Evolutionary conservation across 306 rosid species (phyloP).

Genomic region (Gleditsia sinensis): DNA sequence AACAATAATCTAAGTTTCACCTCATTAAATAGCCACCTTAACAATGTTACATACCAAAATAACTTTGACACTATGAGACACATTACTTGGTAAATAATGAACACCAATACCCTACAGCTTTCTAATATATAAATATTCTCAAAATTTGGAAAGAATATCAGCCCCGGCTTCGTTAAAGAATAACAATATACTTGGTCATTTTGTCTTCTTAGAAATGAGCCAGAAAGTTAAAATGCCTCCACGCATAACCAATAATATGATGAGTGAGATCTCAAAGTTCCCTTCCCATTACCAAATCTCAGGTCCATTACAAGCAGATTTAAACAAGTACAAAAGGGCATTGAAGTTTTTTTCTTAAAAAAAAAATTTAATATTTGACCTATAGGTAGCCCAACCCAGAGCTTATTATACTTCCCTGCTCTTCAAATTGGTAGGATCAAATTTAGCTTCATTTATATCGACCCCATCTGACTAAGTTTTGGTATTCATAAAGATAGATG

Average conservation of each 20-base stretch:
- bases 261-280: background rate
- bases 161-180: background rate
- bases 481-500: background rate
- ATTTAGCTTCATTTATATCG: background rate
- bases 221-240: background rate
- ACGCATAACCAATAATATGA: background rate
- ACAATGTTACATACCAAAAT: conserved; percentile 4
- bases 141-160: background rate
- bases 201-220: background rate
- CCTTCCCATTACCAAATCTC: background rate
- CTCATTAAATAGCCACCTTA: background rate
- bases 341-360: background rate
- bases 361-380: background rate
- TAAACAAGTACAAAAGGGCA: background rate
- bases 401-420: background rate
- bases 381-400: background rate
- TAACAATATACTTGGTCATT: background rate
- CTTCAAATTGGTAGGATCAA: background rate
- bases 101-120: background rate
- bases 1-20: background rate
- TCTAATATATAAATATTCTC: conserved; percentile 13
- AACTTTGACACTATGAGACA: background rate
- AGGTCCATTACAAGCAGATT: conserved; percentile 4
- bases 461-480: background rate
- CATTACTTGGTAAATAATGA: background rate